These are phyloP conservation scores for Cryptosporidium viatorum DNA, from an alignment of 169 alveolate species.

Conservation along the genomic window DNA sequence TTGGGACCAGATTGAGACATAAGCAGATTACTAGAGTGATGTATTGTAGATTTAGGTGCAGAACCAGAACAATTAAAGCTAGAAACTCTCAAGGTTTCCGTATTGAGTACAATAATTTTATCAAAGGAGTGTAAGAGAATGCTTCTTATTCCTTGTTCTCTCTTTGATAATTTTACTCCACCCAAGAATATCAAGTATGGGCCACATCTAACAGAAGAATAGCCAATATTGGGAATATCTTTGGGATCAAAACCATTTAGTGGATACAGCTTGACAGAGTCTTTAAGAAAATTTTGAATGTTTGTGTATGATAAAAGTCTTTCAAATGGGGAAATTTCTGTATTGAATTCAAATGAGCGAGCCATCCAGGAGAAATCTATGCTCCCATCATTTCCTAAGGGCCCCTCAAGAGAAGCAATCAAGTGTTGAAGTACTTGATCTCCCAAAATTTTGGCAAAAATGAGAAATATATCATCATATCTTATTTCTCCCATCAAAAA, in stretches of 20 bases:
- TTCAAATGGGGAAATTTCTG: not conserved
- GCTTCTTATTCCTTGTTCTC: not conserved
- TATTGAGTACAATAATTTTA: slow-evolving; percentile 4
- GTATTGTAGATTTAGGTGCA: slow-evolving; percentile 12
- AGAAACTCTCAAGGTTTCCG: not conserved
- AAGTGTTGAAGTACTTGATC: slow-evolving; percentile 75
- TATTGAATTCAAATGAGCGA: slow-evolving; percentile 25
- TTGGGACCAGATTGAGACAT: slow-evolving; percentile 44
- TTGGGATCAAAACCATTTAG: slow-evolving; percentile 1
- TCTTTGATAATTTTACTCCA: slow-evolving; percentile 16
- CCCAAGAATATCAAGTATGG: slow-evolving; percentile 38
- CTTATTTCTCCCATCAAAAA: slow-evolving; percentile 88
- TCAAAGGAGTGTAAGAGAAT: slow-evolving; percentile 1
- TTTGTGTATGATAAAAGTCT: slow-evolving; percentile 8
- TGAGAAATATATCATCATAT: slow-evolving; percentile 88
- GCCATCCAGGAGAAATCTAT: slow-evolving; percentile 45
- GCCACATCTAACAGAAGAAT: slow-evolving; percentile 54
- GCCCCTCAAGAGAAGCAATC: slow-evolving; percentile 5
- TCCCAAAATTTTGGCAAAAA: slow-evolving; percentile 85
- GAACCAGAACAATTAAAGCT: not conserved
- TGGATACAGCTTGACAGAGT: slow-evolving; percentile 26
- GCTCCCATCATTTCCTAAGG: not conserved
- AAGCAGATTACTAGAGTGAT: slow-evolving; percentile 56
- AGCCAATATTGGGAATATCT: slow-evolving; percentile 24
- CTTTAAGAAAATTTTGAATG: not conserved